A percentile compares a stretch with the other conserved stretches of the same genome.
These are phyloP conservation scores for Phlyctochytrium bullatum DNA, from an alignment of 192 early-diverging fungal species.

Conservation along the genomic window DNA sequence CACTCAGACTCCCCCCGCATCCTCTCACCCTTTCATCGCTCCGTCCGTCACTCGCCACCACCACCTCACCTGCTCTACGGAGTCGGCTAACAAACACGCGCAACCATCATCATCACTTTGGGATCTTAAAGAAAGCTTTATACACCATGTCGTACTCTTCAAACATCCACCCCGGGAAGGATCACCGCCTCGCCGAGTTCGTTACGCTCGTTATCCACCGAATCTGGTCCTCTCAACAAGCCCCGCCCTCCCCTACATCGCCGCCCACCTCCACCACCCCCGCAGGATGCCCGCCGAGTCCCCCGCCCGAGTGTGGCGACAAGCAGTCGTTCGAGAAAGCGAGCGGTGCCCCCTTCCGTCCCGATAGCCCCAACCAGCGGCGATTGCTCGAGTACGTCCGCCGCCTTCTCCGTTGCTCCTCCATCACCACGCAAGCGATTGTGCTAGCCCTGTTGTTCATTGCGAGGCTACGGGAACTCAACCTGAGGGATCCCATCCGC, in stretches of 20 bases:
- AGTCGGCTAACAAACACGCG: not conserved
- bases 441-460: slow-evolving; percentile 19
- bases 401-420: slow-evolving; percentile 9
- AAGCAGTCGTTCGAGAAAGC: not conserved
- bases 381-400: slow-evolving; percentile 9
- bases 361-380: not conserved
- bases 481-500: slow-evolving; percentile 13
- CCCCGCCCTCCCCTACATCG: not conserved
- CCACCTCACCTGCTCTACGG: no score
- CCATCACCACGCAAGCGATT: slow-evolving; percentile 11
- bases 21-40: not conserved
- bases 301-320: not conserved
- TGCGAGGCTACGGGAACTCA: slow-evolving; percentile 13
- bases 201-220: not conserved
- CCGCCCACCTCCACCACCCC: not conserved
- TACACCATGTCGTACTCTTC: no score
- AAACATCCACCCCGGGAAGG: not conserved
- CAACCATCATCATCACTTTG: not conserved
- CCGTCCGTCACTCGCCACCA: no score
- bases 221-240: not conserved
- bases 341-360: not conserved
- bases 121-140: not conserved
- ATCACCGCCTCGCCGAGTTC: slow-evolving; percentile 1
- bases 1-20: not conserved
- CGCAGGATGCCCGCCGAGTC: not conserved